phyloP scores from a whole-genome alignment of 495 filamentous ascomycete species.

The Penicillium parvum region DNA sequence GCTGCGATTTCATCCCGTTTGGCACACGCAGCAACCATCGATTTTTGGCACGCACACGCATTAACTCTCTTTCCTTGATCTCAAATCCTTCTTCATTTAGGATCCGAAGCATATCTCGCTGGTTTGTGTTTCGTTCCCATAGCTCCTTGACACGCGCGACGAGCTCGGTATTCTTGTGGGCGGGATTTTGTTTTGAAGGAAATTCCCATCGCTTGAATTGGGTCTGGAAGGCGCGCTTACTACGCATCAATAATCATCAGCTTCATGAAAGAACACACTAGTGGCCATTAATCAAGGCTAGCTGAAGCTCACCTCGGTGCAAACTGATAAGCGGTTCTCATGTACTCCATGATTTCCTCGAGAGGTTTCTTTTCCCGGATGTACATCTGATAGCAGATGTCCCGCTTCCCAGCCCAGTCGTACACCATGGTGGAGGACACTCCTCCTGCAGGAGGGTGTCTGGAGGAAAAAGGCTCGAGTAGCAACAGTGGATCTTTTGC shows the following conservation, averaged over 20 bases:
- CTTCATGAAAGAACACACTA: too few relatives aligned
- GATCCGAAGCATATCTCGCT: slow-evolving; percentile 67
- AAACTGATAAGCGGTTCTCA: slow-evolving; percentile 57
- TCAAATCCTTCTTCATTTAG: slow-evolving; percentile 67
- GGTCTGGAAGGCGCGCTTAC: slow-evolving; percentile 68
- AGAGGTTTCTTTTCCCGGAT: slow-evolving; percentile 66
- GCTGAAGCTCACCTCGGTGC: slow-evolving; percentile 54
- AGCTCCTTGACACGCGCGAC: slow-evolving; percentile 66
- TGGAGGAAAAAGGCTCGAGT: slow-evolving; percentile 13
- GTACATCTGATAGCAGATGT: slow-evolving; percentile 66
- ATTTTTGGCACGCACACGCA: slow-evolving; percentile 60
- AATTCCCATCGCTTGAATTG: slow-evolving; percentile 78
- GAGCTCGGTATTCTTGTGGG: slow-evolving; percentile 61
- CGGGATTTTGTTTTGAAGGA: slow-evolving; percentile 65
- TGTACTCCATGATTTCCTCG: slow-evolving; percentile 62
- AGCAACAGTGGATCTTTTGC: slow-evolving; percentile 18
- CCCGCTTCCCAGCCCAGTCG: slow-evolving; percentile 67
- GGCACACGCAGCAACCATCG: slow-evolving; percentile 59
- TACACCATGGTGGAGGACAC: slow-evolving; percentile 56
- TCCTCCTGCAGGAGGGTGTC: slow-evolving; percentile 32
- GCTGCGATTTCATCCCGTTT: slow-evolving; percentile 50
- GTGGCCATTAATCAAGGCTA: background rate
- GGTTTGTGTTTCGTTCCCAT: slow-evolving; percentile 67
- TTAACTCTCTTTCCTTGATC: slow-evolving; percentile 64
- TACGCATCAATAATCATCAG: slow-evolving; percentile 24